Evolutionary conservation across 192 early-diverging fungal species (phyloP).

Genomic region (Chytriomyces sp.): DNA sequence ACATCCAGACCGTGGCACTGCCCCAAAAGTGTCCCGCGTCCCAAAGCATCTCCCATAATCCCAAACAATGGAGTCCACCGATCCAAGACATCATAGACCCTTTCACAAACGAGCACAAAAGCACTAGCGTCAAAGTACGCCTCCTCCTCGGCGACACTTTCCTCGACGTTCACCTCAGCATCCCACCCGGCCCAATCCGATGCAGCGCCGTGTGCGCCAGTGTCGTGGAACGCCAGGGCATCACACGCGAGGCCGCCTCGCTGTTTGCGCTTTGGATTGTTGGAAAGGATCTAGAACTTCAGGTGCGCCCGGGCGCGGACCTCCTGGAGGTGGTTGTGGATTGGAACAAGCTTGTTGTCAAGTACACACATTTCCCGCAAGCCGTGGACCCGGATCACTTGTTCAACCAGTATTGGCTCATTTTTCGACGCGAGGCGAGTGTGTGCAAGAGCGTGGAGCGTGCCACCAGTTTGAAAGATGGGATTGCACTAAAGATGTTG

Average conservation of each 20-base stretch:
- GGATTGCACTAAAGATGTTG: conserved; percentile 45
- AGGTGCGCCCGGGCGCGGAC: conserved; percentile 52
- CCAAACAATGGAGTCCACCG: conserved; percentile 49
- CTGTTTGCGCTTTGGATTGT: conserved; percentile 63
- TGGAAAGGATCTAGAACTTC: conserved; percentile 60
- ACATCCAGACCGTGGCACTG: conserved; percentile 18
- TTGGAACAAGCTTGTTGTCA: conserved; percentile 52
- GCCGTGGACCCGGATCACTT: conserved; percentile 48
- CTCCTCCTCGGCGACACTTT: conserved; percentile 55
- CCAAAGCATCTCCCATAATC: conserved; percentile 26
- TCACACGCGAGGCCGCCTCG: conserved; percentile 25
- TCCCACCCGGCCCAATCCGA: conserved; percentile 33
- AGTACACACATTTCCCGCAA: conserved; percentile 64
- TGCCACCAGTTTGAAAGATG: conserved; percentile 38
- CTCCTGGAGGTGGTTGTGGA: conserved; percentile 50
- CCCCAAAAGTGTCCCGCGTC: conserved; percentile 13
- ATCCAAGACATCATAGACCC: conserved; percentile 49
- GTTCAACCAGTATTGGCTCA: conserved; percentile 59
- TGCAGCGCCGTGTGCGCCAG: conserved; percentile 41
- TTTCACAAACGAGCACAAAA: conserved; percentile 37
- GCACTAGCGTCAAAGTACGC: conserved; percentile 50
- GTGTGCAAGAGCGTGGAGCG: conserved; percentile 33
- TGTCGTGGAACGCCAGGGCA: conserved; percentile 50
- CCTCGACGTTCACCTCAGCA: conserved; percentile 53
- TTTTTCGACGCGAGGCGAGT: conserved; percentile 54